Percentiles rank a stretch among this genome's conserved stretches.
Conservation (phyloP, 768 basidiomycete species). For the Hebeloma cylindrosporum region DNA sequence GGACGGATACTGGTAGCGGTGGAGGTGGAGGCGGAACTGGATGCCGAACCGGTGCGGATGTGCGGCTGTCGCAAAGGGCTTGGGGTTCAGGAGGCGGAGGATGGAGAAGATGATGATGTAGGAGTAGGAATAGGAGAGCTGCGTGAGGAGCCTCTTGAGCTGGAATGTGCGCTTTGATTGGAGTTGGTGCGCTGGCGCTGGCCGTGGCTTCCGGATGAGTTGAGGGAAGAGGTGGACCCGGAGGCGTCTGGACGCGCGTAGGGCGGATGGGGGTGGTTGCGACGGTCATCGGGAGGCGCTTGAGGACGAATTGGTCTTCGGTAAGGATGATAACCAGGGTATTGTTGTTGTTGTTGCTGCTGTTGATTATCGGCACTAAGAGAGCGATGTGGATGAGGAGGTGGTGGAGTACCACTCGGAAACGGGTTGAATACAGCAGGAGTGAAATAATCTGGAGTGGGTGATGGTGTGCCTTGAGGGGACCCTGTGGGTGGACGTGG, state of each 20-base stretch:
- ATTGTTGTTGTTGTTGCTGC: constrained; percentile 36
- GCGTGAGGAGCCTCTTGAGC: constrained; percentile 37
- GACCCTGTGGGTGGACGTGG: constrained; percentile 11
- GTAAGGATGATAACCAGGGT: constrained; percentile 78
- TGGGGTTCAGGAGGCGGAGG: constrained; percentile 16
- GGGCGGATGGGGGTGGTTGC: constrained; percentile 70
- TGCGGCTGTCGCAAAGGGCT: constrained; percentile 18
- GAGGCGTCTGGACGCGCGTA: constrained; percentile 81
- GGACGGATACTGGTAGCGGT: constrained; percentile 35
- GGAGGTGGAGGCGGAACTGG: constrained; percentile 47
- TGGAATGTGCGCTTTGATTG: constrained; percentile 59
- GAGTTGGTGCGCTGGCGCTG: constrained; percentile 70
- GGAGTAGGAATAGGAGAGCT: constrained; percentile 24
- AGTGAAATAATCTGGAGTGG: constrained; percentile 53
- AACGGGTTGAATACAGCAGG: constrained; percentile 63
- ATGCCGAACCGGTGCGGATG: constrained; percentile 36
- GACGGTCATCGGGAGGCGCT: constrained; percentile 28
- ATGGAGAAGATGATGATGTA: constrained; percentile 10
- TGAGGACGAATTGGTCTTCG: constrained; percentile 60
- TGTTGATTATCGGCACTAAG: constrained; percentile 46
- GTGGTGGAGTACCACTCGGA: constrained; percentile 71
- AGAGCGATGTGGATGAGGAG: too few relatives aligned
- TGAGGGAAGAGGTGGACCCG: constrained; percentile 75
- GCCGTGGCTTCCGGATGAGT: constrained; percentile 52
- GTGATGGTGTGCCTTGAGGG: not conserved